Evolutionary conservation across 2,329 filamentous ascomycete genomes (phyloP).

Genomic region (Fusarium domesticum): DNA sequence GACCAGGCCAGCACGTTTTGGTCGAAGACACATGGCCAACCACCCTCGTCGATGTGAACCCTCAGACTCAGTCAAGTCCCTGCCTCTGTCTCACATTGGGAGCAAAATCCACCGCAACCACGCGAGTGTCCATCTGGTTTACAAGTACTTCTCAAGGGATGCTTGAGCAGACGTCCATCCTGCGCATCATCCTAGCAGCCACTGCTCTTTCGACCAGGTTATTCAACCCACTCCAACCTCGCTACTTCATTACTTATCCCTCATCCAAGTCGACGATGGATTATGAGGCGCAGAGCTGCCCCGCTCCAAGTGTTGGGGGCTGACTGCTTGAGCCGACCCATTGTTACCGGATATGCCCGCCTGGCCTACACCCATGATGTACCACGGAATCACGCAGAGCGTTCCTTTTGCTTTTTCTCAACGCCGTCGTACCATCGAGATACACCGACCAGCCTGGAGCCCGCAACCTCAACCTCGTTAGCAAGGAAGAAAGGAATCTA

Average conservation of each 20-base stretch:
- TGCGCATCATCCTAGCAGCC: not conserved
- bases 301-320: slow-evolving; percentile 4
- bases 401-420: slow-evolving; percentile 21
- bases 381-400: slow-evolving; percentile 1
- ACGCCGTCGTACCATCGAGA: slow-evolving; percentile 8
- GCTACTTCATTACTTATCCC: not conserved
- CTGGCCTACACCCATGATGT: slow-evolving; percentile 7
- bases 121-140: not conserved
- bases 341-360: slow-evolving; percentile 19
- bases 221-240: not conserved
- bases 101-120: not conserved
- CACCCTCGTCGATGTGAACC: not conserved
- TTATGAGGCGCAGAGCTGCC: slow-evolving; percentile 2
- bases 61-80: not conserved
- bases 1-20: not conserved
- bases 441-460: too few species aligned
- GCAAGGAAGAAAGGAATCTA: not conserved
- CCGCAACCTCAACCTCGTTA: too few species aligned
- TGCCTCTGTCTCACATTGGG: not conserved
- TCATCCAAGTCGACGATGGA: not conserved
- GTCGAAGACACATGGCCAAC: not conserved
- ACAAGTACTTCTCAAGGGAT: not conserved
- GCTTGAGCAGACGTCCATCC: too few species aligned
- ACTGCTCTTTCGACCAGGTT: not conserved
- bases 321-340: slow-evolving; percentile 2